A percentile compares a stretch with the other conserved stretches of the same genome.
phyloP scores from a whole-genome alignment of 257 asterid genomes.

The Orobanche coerulescens region DNA sequence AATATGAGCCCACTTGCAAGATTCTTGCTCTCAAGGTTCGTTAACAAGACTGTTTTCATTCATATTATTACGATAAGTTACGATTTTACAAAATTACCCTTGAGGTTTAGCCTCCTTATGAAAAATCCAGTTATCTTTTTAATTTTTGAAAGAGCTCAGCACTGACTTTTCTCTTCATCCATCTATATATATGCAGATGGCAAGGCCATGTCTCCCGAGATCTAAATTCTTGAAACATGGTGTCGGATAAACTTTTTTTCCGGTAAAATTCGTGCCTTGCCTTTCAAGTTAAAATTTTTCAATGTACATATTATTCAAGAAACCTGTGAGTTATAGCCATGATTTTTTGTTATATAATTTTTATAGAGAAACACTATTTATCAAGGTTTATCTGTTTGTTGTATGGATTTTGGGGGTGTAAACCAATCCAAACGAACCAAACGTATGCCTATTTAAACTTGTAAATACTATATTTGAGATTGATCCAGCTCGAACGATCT shows the following conservation, averaged over 20 bases:
- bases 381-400: not conserved
- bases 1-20: constrained; percentile 93
- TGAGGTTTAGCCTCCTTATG: no score
- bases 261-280: constrained; percentile 6
- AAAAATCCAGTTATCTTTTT: not conserved
- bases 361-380: not conserved
- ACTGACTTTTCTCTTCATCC: not conserved
- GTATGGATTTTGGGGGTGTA: no score
- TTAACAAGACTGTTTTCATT: not conserved
- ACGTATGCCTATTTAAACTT: no score
- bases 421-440: no score
- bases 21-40: constrained; percentile 94
- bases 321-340: constrained; percentile 29
- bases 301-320: constrained; percentile 45
- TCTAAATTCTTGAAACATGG: constrained; percentile 46
- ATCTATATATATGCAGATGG: constrained; percentile 58
- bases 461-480: no score
- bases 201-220: constrained; percentile 80
- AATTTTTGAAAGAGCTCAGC: no score
- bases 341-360: constrained; percentile 7
- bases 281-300: constrained; percentile 20
- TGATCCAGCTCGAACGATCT: no score
- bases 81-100: no score
- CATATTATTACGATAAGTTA: not conserved
- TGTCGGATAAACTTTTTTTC: constrained; percentile 17